Base-by-base conservation (phyloP, 352 stramenopile genomes). In the Phytophthora boehmeriae region DNA sequence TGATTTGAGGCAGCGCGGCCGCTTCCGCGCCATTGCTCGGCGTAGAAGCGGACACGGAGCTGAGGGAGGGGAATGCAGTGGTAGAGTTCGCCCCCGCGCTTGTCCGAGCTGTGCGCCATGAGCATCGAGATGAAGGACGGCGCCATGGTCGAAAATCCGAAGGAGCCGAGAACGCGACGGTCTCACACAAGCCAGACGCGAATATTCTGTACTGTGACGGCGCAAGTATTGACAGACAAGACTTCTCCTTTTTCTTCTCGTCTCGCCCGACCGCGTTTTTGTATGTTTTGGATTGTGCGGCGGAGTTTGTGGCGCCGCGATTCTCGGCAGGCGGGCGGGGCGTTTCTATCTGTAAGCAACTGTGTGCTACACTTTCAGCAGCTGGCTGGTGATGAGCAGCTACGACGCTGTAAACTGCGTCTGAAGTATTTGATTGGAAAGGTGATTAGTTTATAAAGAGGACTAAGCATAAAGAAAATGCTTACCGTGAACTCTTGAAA, bases 51-150 rank as follows among this genome's bases (percentile, higher is more conserved):
- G 32, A 32, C 19, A 62, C 25, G 20, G 54, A 56, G n/a, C 55
- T 46, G 36, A 63, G 47, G 27, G 55, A 46, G 23, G 55, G 55
- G 4, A 63, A 44, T 22, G n/a, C n/a, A n/a, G n/a, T n/a, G n/a
- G n/a, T n/a, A n/a, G n/a, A n/a, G n/a, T n/a, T n/a, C 16, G 28
- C 52, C 50, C 17, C 39, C 44, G 17, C 45, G 50, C 56, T 69
- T 69, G 45, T 74, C 38, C 58, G 43, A 10, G 28, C 59, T 58
- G 64, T 59, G 50, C 27, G 57, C 50, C 72, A 88, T 81, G 52
- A 88, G 71, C 75, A 80, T 73, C 30, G 78, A 80, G 49, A 88
- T 73, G 62, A 88, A 88, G 54, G 78, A 85, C 54, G 78, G 75
- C 65, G 78, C 61, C 78, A 88, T 88, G 51, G 50, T 45, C 35